Conservation (phyloP, 1,139 yeast species). For the Lodderomyces margitis region DNA sequence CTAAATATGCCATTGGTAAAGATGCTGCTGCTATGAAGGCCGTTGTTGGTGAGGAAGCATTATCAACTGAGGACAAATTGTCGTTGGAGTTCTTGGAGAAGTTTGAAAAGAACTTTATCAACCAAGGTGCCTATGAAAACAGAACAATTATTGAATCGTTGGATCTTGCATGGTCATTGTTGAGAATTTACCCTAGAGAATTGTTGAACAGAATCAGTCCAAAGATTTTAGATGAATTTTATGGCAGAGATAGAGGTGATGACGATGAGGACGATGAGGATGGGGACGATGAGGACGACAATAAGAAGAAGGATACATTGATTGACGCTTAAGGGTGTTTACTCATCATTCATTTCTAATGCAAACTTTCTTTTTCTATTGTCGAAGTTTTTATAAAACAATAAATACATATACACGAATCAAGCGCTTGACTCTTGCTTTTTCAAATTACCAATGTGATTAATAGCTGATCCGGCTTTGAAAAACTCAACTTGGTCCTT, state of each 20-base stretch:
- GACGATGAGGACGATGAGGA: conserved; percentile 59
- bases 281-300: conserved; percentile 30
- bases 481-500: conserved; percentile 93
- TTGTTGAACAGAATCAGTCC: conserved; percentile 98
- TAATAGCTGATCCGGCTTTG: conserved; percentile 96
- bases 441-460: conserved; percentile 74
- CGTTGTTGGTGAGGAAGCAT: conserved; percentile 99
- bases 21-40: conserved; percentile 99
- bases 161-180: conserved; percentile 96
- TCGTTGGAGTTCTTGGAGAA: conserved; percentile 96
- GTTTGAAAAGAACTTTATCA: conserved; percentile 90
- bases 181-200: conserved; percentile 98
- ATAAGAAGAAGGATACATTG: conserved; percentile 36
- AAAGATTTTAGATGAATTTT: conserved; percentile 90
- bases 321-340: conserved; percentile 47
- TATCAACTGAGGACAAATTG: conserved; percentile 94
- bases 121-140: conserved; percentile 96
- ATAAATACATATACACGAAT: background rate
- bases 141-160: conserved; percentile 92
- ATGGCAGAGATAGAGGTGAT: conserved; percentile 76
- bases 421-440: conserved; percentile 22
- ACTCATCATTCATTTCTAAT: background rate
- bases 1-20: conserved; percentile 98
- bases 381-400: background rate
- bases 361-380: background rate